Base-by-base conservation (phyloP, 768 basidiomycete species). In the Exsudoporus frostii region DNA sequence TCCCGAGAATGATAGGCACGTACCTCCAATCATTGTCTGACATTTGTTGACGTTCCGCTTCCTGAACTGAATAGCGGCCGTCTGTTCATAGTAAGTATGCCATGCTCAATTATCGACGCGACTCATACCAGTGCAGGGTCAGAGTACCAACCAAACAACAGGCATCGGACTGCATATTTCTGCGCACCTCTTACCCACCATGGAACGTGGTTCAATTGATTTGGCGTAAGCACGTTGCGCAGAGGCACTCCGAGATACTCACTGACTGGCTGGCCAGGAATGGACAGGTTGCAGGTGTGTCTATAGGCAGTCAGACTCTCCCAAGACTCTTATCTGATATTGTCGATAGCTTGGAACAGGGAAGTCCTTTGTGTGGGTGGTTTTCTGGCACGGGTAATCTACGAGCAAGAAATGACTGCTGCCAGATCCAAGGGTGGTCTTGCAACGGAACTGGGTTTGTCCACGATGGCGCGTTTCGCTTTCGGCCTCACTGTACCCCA, bases 141-240 rank as follows among this genome's bases (percentile, higher is more conserved):
- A 95, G 69, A 83, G 91, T 17, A 96, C 92, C 2, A 85, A 78
- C 6, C 95, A 98, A 69, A 95, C 92, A 2, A 96, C 95, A 0
- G 95, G 95, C n/a, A 71, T 83, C 14, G 45, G 75, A 2, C 73
- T 78, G 0, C 82, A 86, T 49, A 71, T 88, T 51, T 76, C 92
- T 3, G 85, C 88, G 9, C 78, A 94, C 7, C 97, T 97, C 66
- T 92, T 98, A 45, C 91, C 93, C 7, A 98, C 96, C 0, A 92
- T 98, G 7, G 96, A 98, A 69, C 81, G 96, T 59, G 93, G 97
- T 68, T 86, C 88, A 0, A 86, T 96, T 50, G 94, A 92, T 71
- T 74, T 95, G 29, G 85, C 91, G 86, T 91, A 64, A 70, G 85
- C 25, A 51, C 51, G 17, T 36, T 24, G 29, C 34, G 25, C 38